Evolutionary conservation across 2,329 filamentous ascomycete species (phyloP), one percentile per base, ranked within the genome.

Genomic region (Fusarium poae): DNA sequence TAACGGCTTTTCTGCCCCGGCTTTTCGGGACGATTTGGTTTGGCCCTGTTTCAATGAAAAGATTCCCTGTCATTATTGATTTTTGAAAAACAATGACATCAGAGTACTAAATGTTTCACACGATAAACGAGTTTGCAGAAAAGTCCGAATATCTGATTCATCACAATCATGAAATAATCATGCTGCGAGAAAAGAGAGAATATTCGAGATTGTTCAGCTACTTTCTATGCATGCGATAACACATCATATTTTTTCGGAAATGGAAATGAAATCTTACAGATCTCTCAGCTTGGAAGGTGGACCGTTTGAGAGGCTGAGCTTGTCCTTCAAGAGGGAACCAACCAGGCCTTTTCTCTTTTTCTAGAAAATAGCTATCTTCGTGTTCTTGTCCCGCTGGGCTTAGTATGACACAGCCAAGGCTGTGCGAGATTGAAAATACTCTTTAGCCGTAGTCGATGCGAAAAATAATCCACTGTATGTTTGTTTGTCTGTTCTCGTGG

Each of bases 241-340:
- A 35, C 50, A 54, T 9, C 63, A 63, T 51, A 15, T 27, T 20
- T 16, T 18, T 43, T 25, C 16, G 21, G 40, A 50, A 13, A 48
- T 18, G 42, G 27, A 23, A 40, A 37, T 13, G 3, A 46, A 60
- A 57, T 44, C 39, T 51, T 37, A 53, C 35, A 43, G 50, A 66
- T 52, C 29, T 11, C 27, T 62, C 21, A 35, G 23, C 32, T 46
- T 62, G 45, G 62, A 20, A 62, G 20, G 39, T 52, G 56, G 51
- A 37, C 42, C 30, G 15, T 66, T 51, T 21, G 48, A 9, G 63
- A 67, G 58, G 63, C 63, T 67, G 53, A 63, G 62, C 50, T 51
- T 37, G 46, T 53, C 40, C 18, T 29, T n/a, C 35, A 37, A 68
- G 66, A 69, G 66, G 66, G 44, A 69, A 67, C 66, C 66, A 44